Percentiles rank a stretch among this genome's conserved stretches.
Conservation (phyloP, 768 basidiomycete species). For the Dioszegia hungarica region DNA sequence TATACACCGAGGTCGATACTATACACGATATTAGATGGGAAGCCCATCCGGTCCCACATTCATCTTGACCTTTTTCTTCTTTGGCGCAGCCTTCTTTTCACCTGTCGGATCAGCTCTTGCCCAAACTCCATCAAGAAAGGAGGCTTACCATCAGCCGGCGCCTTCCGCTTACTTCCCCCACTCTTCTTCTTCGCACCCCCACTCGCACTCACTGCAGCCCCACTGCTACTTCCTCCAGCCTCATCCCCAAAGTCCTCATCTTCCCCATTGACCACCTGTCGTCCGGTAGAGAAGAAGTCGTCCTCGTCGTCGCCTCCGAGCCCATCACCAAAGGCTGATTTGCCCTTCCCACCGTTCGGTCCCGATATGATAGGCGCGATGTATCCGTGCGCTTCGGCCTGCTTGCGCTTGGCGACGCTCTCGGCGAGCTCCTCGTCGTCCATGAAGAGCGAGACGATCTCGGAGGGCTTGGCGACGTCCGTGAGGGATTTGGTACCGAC, state of each 20-base stretch:
- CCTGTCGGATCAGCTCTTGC: slow-evolving; percentile 11
- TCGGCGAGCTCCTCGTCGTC: slow-evolving; percentile 79
- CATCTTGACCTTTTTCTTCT: slow-evolving; percentile 43
- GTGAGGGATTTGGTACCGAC: slow-evolving; percentile 95
- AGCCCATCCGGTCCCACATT: slow-evolving; percentile 39
- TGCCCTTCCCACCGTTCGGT: slow-evolving; percentile 3
- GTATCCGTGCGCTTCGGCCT: slow-evolving; percentile 44
- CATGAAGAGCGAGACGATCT: slow-evolving; percentile 89
- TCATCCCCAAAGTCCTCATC: slow-evolving; percentile 45
- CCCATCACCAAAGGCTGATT: slow-evolving; percentile 28
- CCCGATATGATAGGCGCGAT: slow-evolving; percentile 37
- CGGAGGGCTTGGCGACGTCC: slow-evolving; percentile 88
- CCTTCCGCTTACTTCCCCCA: slow-evolving; percentile 23
- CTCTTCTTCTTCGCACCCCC: slow-evolving; percentile 18
- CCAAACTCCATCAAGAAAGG: neutral
- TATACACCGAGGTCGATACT: too few relatives aligned
- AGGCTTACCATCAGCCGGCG: slow-evolving; percentile 25
- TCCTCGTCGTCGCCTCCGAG: slow-evolving; percentile 39
- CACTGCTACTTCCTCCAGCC: slow-evolving; percentile 1
- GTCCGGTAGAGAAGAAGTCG: slow-evolving; percentile 40
- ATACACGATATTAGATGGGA: slow-evolving; percentile 17
- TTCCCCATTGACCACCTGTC: slow-evolving; percentile 28
- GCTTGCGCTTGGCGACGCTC: slow-evolving; percentile 45
- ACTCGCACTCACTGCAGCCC: neutral
- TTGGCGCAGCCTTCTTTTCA: slow-evolving; percentile 20